Evolutionary conservation across 768 basidiomycete genomes (phyloP).

Genomic region (Phylloporus sp.): DNA sequence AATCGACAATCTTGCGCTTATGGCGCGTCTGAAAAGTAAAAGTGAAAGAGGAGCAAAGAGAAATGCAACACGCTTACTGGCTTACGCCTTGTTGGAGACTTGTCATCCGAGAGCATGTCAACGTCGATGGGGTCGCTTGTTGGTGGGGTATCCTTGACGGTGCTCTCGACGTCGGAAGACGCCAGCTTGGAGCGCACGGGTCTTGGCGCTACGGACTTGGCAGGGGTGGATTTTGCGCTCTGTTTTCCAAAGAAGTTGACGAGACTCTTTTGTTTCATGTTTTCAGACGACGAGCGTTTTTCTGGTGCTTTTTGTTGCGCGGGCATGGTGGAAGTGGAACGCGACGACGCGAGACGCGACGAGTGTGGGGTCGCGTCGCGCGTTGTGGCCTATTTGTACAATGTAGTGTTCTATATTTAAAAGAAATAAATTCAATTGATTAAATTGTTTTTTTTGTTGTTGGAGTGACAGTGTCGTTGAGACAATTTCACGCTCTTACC

Average conservation of each 20-base stretch:
- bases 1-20: conserved; percentile 73
- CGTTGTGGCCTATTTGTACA: conserved; percentile 20
- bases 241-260: conserved; percentile 58
- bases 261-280: conserved; percentile 68
- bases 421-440: not conserved
- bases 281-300: conserved; percentile 37
- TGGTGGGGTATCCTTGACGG: conserved; percentile 56
- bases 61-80: conserved; percentile 27
- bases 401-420: not conserved
- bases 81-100: conserved; percentile 30
- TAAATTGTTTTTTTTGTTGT: not conserved
- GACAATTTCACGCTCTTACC: not conserved
- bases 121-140: conserved; percentile 76
- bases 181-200: conserved; percentile 37
- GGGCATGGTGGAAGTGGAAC: conserved; percentile 14
- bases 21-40: conserved; percentile 31
- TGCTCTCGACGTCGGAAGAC: conserved; percentile 48
- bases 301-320: conserved; percentile 23
- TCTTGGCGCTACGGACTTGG: conserved; percentile 29
- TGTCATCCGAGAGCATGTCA: conserved; percentile 56
- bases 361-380: conserved; percentile 4
- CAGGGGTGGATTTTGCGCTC: conserved; percentile 28
- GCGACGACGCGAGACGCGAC: conserved; percentile 1
- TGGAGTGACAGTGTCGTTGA: no score
- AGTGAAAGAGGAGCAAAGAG: not conserved